phyloP scores from a whole-genome alignment of 176 grass and related monocot genomes.

The Carex cristatella region DNA sequence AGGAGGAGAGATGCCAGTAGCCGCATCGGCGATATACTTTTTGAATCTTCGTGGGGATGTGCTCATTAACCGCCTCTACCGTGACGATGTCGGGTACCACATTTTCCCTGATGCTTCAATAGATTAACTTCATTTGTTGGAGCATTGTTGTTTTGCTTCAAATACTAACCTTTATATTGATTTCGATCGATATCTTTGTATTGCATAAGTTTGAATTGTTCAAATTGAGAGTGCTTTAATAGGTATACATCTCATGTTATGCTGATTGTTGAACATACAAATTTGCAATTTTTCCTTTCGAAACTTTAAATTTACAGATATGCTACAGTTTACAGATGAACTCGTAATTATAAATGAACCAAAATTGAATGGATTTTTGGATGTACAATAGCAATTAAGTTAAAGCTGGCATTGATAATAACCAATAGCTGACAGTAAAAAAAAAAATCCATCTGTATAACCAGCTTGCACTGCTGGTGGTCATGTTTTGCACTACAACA shows the following conservation, averaged over 20 bases:
- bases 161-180: neutral
- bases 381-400: neutral
- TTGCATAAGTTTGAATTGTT: neutral
- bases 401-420: neutral
- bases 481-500: neutral
- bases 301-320: too few species aligned
- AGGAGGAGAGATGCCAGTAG: slow-evolving; percentile 61
- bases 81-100: slow-evolving; percentile 78
- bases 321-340: neutral
- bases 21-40: slow-evolving; percentile 92
- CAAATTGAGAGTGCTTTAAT: neutral
- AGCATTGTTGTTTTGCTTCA: neutral
- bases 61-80: slow-evolving; percentile 97
- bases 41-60: slow-evolving; percentile 86
- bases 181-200: neutral
- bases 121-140: neutral
- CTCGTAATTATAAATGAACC: neutral
- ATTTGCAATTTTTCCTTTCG: neutral
- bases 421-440: neutral
- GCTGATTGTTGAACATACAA: neutral
- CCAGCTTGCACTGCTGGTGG: neutral
- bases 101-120: neutral
- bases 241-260: neutral
- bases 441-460: neutral
- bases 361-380: neutral